A percentile compares a stretch with the other conserved stretches of the same genome.
Conservation (phyloP, 139 green algal genomes). For the Closterium sp. region DNA sequence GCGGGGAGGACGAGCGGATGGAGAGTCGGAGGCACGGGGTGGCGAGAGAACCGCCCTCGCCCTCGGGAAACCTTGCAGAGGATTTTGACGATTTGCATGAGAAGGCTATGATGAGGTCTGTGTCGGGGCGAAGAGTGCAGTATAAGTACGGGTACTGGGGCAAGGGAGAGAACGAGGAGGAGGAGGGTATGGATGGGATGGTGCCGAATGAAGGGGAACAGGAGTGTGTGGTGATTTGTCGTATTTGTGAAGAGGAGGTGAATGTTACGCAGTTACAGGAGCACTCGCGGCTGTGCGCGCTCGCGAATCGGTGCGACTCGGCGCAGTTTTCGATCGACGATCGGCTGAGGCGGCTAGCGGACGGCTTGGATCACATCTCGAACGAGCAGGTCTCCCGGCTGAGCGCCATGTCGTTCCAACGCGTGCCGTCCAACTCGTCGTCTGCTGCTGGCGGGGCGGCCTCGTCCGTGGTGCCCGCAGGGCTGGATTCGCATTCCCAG, state of each 20-base stretch:
- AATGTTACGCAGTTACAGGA: conserved; percentile 16
- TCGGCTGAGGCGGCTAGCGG: conserved; percentile 21
- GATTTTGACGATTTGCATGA: background rate
- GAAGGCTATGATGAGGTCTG: background rate
- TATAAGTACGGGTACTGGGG: background rate
- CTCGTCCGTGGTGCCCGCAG: background rate
- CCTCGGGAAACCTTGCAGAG: background rate
- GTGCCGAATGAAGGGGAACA: background rate
- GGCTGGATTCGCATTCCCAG: background rate
- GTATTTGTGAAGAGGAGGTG: conserved; percentile 47
- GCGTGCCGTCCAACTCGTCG: background rate
- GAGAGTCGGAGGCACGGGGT: background rate
- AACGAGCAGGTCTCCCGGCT: background rate
- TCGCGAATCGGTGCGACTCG: conserved; percentile 35
- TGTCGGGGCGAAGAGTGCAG: background rate
- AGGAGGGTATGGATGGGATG: conserved; percentile 20
- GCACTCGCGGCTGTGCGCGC: conserved; percentile 43
- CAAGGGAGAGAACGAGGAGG: conserved; percentile 31
- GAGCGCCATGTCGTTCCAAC: background rate
- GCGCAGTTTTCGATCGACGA: conserved; percentile 29
- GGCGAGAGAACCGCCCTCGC: background rate
- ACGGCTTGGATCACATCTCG: conserved; percentile 22
- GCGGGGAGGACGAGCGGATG: background rate
- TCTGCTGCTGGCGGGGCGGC: background rate
- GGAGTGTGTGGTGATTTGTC: conserved; percentile 23